Evolutionary conservation across 768 basidiomycete genomes (phyloP), one percentile per base, ranked within the genome.

Genomic region (Phlebiopsis gigantea): DNA sequence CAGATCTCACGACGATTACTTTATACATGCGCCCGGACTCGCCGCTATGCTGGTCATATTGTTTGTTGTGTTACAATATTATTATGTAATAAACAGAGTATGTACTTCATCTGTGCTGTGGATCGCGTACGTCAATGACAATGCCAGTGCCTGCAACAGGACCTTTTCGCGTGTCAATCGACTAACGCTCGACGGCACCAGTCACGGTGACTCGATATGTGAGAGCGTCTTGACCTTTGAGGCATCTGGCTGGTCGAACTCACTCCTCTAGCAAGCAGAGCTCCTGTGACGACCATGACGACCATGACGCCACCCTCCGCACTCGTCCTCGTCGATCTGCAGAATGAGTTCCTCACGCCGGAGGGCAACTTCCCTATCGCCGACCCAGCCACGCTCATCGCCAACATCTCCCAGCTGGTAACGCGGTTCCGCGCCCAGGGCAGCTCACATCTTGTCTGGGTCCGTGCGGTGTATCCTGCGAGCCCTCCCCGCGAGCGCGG

Each of bases 11-110:
- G 34, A 39, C 34, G 3, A 39, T 39, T 39, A 39, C 34, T 39
- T 39, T 39, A 39, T 39, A 39, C 34, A 39, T 39, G 34, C 34
- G 34, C 17, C 17, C 17, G 34, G 34, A 39, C 34, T 39, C 34
- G 6, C 30, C 28, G 47, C 47, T 30, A 29, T 54, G 53, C 53
- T 29, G 53, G 53, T 44, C n/a, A n/a, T 42, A 54, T 43, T 52
- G 51, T 26, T 43, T 30, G 26, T n/a, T 52, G 51, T 52, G 21
- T 52, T 52, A 52, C 25, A 8, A 25, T 54, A 44, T 14, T 54
- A 41, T 22, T 29, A 6, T 48, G 47, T 48, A 48, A 30, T 46
- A 39, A 39, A 3, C 3, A 39, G 34, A 12, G 34, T 39, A 39
- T 39, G 34, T 39, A 39, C 34, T 39, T 12, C 12, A 39, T 39